These are phyloP conservation scores for Parachaetomium inaequale DNA, from an alignment of 495 filamentous ascomycete species.

Conservation along the genomic window DNA sequence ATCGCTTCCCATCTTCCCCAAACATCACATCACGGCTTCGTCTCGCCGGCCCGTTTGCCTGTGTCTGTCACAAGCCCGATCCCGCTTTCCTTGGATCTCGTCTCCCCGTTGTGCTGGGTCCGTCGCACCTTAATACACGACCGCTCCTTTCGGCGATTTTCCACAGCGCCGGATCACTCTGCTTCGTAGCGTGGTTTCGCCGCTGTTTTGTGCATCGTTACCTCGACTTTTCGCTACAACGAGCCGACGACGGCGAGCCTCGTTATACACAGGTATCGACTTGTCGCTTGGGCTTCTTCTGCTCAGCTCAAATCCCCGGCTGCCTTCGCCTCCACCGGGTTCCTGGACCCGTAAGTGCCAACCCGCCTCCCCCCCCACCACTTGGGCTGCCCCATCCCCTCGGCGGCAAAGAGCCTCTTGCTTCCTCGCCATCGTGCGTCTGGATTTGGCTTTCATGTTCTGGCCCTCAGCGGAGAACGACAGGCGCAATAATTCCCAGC, in stretches of 20 bases:
- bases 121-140: slow-evolving; percentile 6
- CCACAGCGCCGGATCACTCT: slow-evolving; percentile 8
- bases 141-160: slow-evolving; percentile 9
- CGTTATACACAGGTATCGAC: background rate
- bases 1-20: background rate
- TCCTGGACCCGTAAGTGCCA: background rate
- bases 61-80: background rate
- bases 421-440: too few relatives aligned
- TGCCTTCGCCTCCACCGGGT: background rate
- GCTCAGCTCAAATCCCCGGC: background rate
- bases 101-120: background rate
- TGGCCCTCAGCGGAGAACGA: too few relatives aligned
- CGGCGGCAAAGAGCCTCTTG: too few relatives aligned
- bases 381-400: too few relatives aligned
- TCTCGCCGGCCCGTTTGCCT: background rate
- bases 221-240: background rate
- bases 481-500: too few relatives aligned
- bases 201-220: slow-evolving; percentile 12
- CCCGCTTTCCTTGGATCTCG: background rate
- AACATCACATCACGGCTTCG: background rate
- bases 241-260: background rate
- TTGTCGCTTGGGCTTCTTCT: background rate
- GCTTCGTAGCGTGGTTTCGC: background rate
- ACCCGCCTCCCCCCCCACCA: background rate
- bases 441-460: too few relatives aligned